Evolutionary conservation across 352 stramenopile species (phyloP), one percentile per base, ranked within the genome.

Genomic region (Globisporangium cederbergense): DNA sequence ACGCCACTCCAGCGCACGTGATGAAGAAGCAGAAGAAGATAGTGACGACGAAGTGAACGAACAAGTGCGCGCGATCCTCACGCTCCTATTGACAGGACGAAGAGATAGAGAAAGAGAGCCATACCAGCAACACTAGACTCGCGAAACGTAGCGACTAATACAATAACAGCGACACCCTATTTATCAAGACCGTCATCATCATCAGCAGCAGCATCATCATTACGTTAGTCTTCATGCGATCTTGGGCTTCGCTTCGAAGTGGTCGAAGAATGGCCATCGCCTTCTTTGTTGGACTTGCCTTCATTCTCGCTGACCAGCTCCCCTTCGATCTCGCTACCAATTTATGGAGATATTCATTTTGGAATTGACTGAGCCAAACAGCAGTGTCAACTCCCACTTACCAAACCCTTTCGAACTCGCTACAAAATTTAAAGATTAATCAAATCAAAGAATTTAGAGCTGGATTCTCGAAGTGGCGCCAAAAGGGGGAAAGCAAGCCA

Each of bases 81-180:
- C 40, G 40, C 40, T 46, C 14, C 13, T n/a, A 20, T 46, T 46
- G 50, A 16, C 16, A 28, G 9, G 32, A 58, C 28, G 32, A 46
- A 30, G 18, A 34, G n/a, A 25, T 20, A 42, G 28, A 56, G 14
- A 56, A 13, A 34, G 11, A 6, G 22, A 4, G n/a, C 10, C 38
- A 13, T 5, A 62, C 34, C 10, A 36, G 4, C 30, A 13, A 60
- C 59, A 58, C 49, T 65, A 65, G 59, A 50, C 16, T 32, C 47
- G 36, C 47, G 32, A 56, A 18, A 22, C 13, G 36, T 22, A 59
- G 47, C 36, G 36, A 47, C 59, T 11, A 4, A 58, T 65, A 65
- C 49, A 52, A 58, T 64, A 64, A 47, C 28, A 57, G 45, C 22
- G 42, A 42, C 28, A 55, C 52, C 42, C 36, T 65, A 65, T 65